Percentiles rank a stretch among this genome's conserved stretches.
Evolutionary conservation across 352 stramenopile genomes (phyloP).

Genomic region (Phytophthora pinifolia): DNA sequence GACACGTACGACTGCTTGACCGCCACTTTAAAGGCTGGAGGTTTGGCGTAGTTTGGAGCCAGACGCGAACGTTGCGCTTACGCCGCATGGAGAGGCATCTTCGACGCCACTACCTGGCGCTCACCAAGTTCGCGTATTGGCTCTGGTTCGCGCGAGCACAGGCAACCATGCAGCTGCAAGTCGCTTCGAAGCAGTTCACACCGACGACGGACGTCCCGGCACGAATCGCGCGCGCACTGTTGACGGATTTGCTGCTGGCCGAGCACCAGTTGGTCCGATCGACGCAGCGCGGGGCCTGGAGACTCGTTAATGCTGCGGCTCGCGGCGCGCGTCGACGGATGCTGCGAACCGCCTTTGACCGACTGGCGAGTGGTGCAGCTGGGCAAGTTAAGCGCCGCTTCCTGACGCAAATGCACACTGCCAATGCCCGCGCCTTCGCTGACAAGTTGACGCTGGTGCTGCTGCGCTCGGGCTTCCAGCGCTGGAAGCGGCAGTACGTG

Average conservation of each 20-base stretch:
- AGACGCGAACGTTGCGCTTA: slow-evolving; percentile 10
- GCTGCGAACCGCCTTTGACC: slow-evolving; percentile 20
- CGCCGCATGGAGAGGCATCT: slow-evolving; percentile 25
- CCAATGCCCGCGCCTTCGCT: slow-evolving; percentile 27
- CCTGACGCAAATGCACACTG: slow-evolving; percentile 14
- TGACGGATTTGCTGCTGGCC: slow-evolving; percentile 17
- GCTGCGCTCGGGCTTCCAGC: slow-evolving; percentile 33
- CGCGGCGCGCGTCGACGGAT: slow-evolving; percentile 9
- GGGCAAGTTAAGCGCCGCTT: slow-evolving; percentile 2
- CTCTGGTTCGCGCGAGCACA: slow-evolving; percentile 44
- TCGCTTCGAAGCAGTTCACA: slow-evolving; percentile 14
- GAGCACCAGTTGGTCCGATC: slow-evolving; percentile 12
- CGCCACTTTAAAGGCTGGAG: slow-evolving; percentile 20
- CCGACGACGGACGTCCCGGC: slow-evolving; percentile 12
- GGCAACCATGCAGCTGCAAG: slow-evolving; percentile 15
- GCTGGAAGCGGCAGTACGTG: slow-evolving; percentile 60
- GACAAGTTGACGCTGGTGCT: slow-evolving; percentile 24
- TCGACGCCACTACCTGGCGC: slow-evolving; percentile 20
- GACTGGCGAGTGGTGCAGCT: slow-evolving; percentile 4
- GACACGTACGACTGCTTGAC: slow-evolving; percentile 3
- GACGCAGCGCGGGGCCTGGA: slow-evolving; percentile 22
- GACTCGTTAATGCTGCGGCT: slow-evolving; percentile 11
- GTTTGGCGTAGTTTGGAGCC: neutral
- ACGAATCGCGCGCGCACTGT: slow-evolving; percentile 11
- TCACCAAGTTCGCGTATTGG: slow-evolving; percentile 43